A percentile compares a stretch with the other conserved stretches of the same genome.
Conservation (phyloP, 2,329 filamentous ascomycete genomes). For the Xylaria sp. region DNA sequence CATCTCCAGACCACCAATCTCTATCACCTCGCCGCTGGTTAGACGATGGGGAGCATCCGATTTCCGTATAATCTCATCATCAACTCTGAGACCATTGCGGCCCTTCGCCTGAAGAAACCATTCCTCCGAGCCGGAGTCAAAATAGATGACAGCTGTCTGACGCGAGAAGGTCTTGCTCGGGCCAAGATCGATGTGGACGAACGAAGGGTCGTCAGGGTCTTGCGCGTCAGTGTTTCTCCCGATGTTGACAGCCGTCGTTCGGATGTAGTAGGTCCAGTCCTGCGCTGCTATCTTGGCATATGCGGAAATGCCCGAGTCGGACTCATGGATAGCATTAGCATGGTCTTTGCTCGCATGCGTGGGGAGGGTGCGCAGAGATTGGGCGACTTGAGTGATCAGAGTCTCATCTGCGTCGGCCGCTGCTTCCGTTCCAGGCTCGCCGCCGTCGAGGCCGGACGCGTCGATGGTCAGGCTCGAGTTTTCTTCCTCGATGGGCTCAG, state of each 20-base stretch:
- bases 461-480: constrained; percentile 46
- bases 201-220: constrained; percentile 59
- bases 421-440: constrained; percentile 26
- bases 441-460: constrained; percentile 26
- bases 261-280: constrained; percentile 88
- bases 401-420: constrained; percentile 63
- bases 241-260: constrained; percentile 78
- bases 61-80: constrained; percentile 76
- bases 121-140: constrained; percentile 72
- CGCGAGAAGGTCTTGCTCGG: constrained; percentile 85
- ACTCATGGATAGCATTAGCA: constrained; percentile 71
- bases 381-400: constrained; percentile 66
- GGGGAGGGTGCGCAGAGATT: constrained; percentile 59
- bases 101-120: constrained; percentile 92
- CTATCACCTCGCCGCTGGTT: constrained; percentile 88
- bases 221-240: constrained; percentile 72
- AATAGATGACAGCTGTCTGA: constrained; percentile 79
- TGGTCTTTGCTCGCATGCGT: constrained; percentile 72
- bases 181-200: constrained; percentile 87
- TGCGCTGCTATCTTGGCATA: constrained; percentile 85
- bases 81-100: constrained; percentile 88
- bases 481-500: constrained; percentile 57
- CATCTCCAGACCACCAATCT: constrained; percentile 95
- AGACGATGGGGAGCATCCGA: constrained; percentile 72
- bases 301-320: constrained; percentile 72